A percentile compares a stretch with the other conserved stretches of the same genome.
Conservation (phyloP, 345 rosid species). For the Dipteronia dyeriana region DNA sequence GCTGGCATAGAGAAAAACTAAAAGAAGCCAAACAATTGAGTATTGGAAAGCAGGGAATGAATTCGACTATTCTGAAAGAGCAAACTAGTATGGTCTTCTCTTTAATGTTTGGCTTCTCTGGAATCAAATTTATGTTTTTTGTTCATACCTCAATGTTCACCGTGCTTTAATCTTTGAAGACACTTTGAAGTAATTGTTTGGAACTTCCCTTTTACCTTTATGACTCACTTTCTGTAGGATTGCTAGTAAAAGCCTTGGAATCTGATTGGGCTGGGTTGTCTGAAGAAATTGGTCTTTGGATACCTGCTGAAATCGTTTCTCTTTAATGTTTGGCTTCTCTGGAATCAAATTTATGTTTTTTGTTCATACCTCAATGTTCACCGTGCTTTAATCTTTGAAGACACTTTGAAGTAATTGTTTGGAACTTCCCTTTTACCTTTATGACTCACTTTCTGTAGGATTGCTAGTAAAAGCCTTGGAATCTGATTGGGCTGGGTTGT, state of each 20-base stretch:
- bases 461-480: conserved; percentile 73
- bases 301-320: conserved; percentile 67
- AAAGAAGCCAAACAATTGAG: conserved; percentile 58
- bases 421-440: conserved; percentile 8
- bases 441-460: conserved; percentile 37
- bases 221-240: conserved; percentile 38
- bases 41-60: conserved; percentile 39
- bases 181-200: neutral
- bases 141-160: conserved; percentile 14
- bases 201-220: conserved; percentile 7
- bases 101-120: conserved; percentile 10
- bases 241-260: conserved; percentile 74
- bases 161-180: neutral
- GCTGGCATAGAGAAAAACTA: conserved; percentile 84
- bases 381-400: neutral
- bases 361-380: conserved; percentile 14
- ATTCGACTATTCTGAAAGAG: conserved; percentile 54
- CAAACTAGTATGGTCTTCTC: conserved; percentile 63
- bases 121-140: conserved; percentile 3
- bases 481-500: conserved; percentile 73
- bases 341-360: no score
- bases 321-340: no score
- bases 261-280: conserved; percentile 72
- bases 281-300: conserved; percentile 90
- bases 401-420: neutral